Evolutionary conservation across 2,329 filamentous ascomycete genomes (phyloP), one percentile per base, ranked within the genome.

Genomic region (Trichophyton rubrum): DNA sequence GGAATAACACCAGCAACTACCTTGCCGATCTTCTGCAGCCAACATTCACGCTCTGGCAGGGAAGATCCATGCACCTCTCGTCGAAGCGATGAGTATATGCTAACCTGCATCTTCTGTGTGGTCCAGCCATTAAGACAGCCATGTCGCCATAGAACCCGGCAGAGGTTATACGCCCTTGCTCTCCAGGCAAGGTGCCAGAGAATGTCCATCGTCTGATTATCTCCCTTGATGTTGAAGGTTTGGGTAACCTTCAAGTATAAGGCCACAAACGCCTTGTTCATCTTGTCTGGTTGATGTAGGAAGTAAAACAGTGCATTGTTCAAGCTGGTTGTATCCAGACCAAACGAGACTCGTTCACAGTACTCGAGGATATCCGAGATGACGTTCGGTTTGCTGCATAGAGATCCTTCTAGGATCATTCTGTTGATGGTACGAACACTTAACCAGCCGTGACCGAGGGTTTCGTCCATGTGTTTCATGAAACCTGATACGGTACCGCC

Each of bases 121-220:
- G 73, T 72, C 9, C 55, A 45, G 7, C 67, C 68, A 15, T 70
- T 24, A 60, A 78, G 68, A 63, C 77, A 79, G 4, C 77, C 75
- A 67, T 78, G 78, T 62, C 70, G 69, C 78, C 78, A 80, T 4
- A 80, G 62, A 7, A 79, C 75, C 9, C 74, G 74, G 58, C 73
- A 74, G 9, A 75, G 66, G 59, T 79, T 80, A 63, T 74, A 74
- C 40, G 68, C 64, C 22, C 67, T 67, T 51, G 62, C 63, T 20
- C 67, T 67, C 70, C 71, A 77, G 5, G 76, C 76, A n/a, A 71
- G 65, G 17, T 71, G 61, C 59, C 79, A 79, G 15, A 80, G 68
- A 13, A 67, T 65, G 30, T 74, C 68, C 62, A 71, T 74, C 1
- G 69, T 71, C 3, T 64, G 51, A 3, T 61, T 43, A 15, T 69